A percentile compares a stretch with the other conserved stretches of the same genome.
Conservation (phyloP, 129 eudicot species). For the Oenanthe sinensis region DNA sequence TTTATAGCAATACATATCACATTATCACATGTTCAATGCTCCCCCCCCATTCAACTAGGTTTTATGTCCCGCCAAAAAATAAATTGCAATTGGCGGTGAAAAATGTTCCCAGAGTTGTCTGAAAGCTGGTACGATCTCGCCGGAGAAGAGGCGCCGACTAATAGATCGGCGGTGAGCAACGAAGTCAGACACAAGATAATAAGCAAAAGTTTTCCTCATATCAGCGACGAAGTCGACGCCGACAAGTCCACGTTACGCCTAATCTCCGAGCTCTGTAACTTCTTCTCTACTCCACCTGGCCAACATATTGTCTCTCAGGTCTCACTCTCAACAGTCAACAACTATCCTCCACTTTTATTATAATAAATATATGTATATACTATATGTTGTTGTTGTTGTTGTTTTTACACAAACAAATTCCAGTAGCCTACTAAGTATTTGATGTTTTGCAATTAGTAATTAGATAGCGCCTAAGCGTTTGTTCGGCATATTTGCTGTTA, state of each 20-base stretch:
- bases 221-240: slow-evolving; percentile 31
- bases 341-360: background rate
- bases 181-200: slow-evolving; percentile 18
- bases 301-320: slow-evolving; percentile 60
- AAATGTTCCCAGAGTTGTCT: background rate
- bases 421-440: background rate
- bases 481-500: background rate
- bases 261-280: slow-evolving; percentile 42
- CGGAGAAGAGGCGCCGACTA: background rate
- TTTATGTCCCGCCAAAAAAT: background rate
- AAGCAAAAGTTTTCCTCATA: slow-evolving; percentile 38
- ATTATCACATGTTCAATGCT: too few relatives aligned
- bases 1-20: too few relatives aligned
- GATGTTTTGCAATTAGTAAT: background rate
- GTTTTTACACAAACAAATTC: background rate
- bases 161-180: slow-evolving; percentile 13
- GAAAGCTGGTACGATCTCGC: background rate
- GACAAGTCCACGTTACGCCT: slow-evolving; percentile 28
- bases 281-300: slow-evolving; percentile 46
- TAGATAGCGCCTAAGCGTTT: background rate
- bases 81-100: slow-evolving; percentile 1
- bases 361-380: background rate
- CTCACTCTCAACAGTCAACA: background rate
- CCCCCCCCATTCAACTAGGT: too few relatives aligned
- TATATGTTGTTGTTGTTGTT: background rate